A percentile compares a stretch with the other conserved stretches of the same genome.
These are phyloP conservation scores for Fusarium azukiicola DNA, from an alignment of 2,329 filamentous ascomycete species.

Conservation along the genomic window DNA sequence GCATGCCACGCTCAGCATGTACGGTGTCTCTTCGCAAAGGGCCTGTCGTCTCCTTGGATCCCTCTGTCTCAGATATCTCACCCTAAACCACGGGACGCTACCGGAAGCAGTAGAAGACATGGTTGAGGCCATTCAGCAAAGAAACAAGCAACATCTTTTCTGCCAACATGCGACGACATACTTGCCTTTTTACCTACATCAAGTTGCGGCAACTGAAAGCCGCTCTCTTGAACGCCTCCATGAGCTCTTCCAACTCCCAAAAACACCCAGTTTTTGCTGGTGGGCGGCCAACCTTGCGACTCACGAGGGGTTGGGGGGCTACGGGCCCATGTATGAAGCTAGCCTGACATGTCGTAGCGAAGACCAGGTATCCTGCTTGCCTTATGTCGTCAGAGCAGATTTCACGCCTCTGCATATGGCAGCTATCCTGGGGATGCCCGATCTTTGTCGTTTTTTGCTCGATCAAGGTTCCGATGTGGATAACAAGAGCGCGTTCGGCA, in stretches of 20 bases:
- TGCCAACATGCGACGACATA: neutral
- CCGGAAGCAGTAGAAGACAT: neutral
- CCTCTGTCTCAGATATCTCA: conserved; percentile 19
- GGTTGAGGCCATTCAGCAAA: accelerated
- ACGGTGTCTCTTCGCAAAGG: neutral
- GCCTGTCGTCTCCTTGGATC: neutral
- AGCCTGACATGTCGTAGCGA: too few relatives aligned
- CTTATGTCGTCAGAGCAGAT: neutral
- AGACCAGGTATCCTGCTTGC: too few relatives aligned
- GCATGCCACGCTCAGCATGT: neutral
- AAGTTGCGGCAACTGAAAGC: neutral
- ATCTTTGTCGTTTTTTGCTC: conserved; percentile 22
- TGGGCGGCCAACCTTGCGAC: neutral
- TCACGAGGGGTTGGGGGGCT: neutral
- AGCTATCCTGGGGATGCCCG: conserved; percentile 7
- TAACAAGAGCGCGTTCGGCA: neutral
- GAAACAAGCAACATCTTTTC: neutral
- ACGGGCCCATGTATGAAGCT: too few relatives aligned
- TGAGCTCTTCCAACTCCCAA: neutral
- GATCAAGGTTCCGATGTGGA: neutral
- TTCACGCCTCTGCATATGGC: conserved; percentile 36
- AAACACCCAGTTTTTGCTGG: neutral
- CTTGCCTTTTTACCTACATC: neutral
- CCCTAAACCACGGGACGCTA: neutral
- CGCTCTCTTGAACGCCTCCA: neutral